Evolutionary conservation across 805 yeast species (phyloP).

Genomic region (Cyberlindnera meyerae): DNA sequence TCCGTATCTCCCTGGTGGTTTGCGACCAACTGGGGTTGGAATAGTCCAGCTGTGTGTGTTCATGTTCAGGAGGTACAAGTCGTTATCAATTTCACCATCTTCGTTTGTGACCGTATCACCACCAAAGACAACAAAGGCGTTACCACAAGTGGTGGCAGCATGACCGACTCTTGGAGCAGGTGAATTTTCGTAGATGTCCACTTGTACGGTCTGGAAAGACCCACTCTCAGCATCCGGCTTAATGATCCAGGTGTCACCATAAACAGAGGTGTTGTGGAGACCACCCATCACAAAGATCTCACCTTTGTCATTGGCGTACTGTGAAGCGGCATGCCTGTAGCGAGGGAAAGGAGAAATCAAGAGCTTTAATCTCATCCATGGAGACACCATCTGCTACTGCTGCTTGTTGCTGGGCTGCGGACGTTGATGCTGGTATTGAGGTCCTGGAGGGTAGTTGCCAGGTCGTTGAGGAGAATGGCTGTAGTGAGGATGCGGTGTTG

Average conservation of each 20-base stretch:
- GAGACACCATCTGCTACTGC: conserved; percentile 32
- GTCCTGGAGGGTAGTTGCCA: conserved; percentile 5
- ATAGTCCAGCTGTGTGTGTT: conserved; percentile 74
- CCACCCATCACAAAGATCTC: conserved; percentile 94
- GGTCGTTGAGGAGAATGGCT: conserved; percentile 7
- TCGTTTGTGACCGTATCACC: conserved; percentile 90
- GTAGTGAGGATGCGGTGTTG: conserved; percentile 8
- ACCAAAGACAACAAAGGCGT: conserved; percentile 91
- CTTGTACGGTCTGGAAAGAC: conserved; percentile 40
- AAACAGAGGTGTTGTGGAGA: conserved; percentile 82
- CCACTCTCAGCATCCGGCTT: conserved; percentile 37
- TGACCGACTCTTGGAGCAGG: conserved; percentile 98
- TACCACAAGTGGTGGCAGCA: conserved; percentile 85
- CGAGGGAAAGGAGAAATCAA: conserved; percentile 87
- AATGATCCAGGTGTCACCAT: conserved; percentile 93
- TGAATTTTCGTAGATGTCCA: conserved; percentile 69
- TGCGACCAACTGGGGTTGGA: conserved; percentile 65
- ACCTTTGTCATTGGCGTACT: conserved; percentile 69
- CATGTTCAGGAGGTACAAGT: conserved; percentile 79
- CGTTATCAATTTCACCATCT: conserved; percentile 79
- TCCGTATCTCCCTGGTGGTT: conserved; percentile 93
- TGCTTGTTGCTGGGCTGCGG: conserved; percentile 17
- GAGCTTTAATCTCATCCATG: conserved; percentile 65
- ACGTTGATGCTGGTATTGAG: conserved; percentile 10
- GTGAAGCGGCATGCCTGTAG: conserved; percentile 84